Base-by-base conservation (phyloP, 345 rosid species). In the Microcos paniculata region DNA sequence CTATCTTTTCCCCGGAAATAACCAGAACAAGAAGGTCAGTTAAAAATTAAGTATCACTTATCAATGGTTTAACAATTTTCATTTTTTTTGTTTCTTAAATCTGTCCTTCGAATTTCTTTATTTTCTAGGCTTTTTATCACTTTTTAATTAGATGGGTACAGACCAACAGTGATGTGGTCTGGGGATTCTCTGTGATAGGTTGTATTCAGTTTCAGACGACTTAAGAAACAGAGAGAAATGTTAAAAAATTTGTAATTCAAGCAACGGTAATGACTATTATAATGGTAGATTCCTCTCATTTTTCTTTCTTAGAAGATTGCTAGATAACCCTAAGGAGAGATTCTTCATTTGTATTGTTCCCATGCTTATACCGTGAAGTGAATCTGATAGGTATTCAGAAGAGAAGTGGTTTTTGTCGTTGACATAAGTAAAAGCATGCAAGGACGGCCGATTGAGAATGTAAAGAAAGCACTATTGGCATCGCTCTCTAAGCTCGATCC, bases 401-500 rank as follows among this genome's bases (percentile, higher is more conserved):
- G 84, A 74, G 92, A 90, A 83, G 87, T 96, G 28, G 89, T 92
- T 75, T 93, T 88, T 79, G 82, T 93, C 16, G 74, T 96, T 16
- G 99, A 96, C 76, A 86, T 83, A 73, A 93, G 99, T 78, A 91
- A 89, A 78, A 96, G 99, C 79, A 92, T 96, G 97, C 82, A 77
- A 76, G 94, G 97, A 74, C 80, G 65, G 71, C 92, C 90, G 0
- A 84, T 96, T 19, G 87, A 88, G 80, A 86, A 76, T 76, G 88
- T 85, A 6, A 93, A 88, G 87, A 90, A 79, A n/a, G 92, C 88
- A 4, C 19, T 93, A 51, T 71, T 78, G 81, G 88, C 80, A 70
- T 86, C 88, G 24, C 84, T 96, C 16, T 68, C 79, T 3, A 82
- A 82, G 84, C 87, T 96, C 80, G 77, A 77, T 75, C 75, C 86